These are phyloP conservation scores for Aspergillus sparsus DNA, from an alignment of 495 filamentous ascomycete species.

Conservation along the genomic window DNA sequence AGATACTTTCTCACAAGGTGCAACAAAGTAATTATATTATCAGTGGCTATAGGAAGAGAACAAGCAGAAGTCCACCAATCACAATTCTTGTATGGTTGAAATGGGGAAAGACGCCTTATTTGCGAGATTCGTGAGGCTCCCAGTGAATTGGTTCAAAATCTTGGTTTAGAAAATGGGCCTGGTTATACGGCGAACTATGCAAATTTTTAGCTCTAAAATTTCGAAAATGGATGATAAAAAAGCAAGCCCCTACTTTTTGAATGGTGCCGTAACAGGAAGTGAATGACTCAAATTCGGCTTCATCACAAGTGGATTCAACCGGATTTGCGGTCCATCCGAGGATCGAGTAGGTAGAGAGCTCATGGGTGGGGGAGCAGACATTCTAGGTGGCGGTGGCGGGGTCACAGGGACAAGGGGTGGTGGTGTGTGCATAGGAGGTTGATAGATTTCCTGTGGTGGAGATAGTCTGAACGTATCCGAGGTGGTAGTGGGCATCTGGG, in stretches of 20 bases:
- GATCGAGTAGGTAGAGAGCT: conserved; percentile 40
- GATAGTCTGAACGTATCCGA: conserved; percentile 49
- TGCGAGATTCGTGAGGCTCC: conserved; percentile 42
- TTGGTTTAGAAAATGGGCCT: conserved; percentile 78
- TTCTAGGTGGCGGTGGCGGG: conserved; percentile 34
- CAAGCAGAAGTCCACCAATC: neutral
- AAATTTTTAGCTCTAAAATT: conserved; percentile 54
- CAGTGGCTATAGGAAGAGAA: neutral
- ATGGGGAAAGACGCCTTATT: conserved; percentile 21
- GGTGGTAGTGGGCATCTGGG: conserved; percentile 51
- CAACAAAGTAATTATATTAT: too few species aligned
- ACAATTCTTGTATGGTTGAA: neutral
- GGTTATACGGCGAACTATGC: conserved; percentile 68
- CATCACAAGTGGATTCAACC: conserved; percentile 52
- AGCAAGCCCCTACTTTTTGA: conserved; percentile 41
- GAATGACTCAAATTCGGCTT: conserved; percentile 48
- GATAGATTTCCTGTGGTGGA: conserved; percentile 43
- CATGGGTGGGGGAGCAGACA: conserved; percentile 41
- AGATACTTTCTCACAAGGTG: too few species aligned
- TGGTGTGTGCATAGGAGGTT: conserved; percentile 38
- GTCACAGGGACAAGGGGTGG: conserved; percentile 37
- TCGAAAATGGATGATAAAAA: conserved; percentile 11
- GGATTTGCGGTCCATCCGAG: conserved; percentile 46
- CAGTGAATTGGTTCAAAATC: conserved; percentile 74
- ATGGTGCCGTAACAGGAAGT: conserved; percentile 45